Conservation (phyloP, 768 basidiomycete species). For the Pleurotus pulmonarius region DNA sequence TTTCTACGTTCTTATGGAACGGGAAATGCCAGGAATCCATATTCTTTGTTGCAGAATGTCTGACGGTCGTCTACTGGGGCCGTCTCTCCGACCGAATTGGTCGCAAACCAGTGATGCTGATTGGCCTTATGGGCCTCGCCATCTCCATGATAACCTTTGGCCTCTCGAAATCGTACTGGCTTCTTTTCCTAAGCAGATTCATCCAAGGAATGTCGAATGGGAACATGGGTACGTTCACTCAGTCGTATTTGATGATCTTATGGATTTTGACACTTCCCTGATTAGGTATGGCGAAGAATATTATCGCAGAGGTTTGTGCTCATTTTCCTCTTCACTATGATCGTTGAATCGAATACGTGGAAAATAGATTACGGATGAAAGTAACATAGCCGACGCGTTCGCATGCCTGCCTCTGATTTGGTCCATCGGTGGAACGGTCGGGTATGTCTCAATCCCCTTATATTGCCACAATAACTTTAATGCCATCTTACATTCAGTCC, state of each 20-base stretch:
- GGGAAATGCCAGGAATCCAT: conserved; percentile 46
- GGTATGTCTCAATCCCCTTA: neutral
- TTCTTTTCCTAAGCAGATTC: conserved; percentile 22
- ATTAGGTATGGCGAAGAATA: conserved; percentile 18
- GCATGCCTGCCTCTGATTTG: conserved; percentile 20
- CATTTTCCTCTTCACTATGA: neutral
- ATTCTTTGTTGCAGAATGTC: conserved; percentile 55
- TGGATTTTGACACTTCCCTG: neutral
- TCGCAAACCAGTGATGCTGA: conserved; percentile 48
- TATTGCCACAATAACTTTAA: too few relatives aligned
- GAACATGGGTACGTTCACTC: conserved; percentile 26
- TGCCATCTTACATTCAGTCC: conserved; percentile 12
- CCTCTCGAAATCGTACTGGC: conserved; percentile 25
- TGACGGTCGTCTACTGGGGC: conserved; percentile 61
- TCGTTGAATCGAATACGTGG: neutral
- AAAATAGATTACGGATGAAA: conserved; percentile 13
- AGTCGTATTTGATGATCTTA: neutral
- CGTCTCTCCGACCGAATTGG: conserved; percentile 56
- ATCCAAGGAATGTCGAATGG: conserved; percentile 34
- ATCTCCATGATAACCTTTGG: conserved; percentile 29
- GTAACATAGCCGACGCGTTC: conserved; percentile 21
- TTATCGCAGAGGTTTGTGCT: conserved; percentile 16
- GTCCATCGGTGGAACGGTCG: conserved; percentile 13
- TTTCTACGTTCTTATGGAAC: neutral
- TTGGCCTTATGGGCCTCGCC: conserved; percentile 28